A percentile compares a stretch with the other conserved stretches of the same genome.
Conservation (phyloP, 106 monocot species). For the Gastrodia elata region DNA sequence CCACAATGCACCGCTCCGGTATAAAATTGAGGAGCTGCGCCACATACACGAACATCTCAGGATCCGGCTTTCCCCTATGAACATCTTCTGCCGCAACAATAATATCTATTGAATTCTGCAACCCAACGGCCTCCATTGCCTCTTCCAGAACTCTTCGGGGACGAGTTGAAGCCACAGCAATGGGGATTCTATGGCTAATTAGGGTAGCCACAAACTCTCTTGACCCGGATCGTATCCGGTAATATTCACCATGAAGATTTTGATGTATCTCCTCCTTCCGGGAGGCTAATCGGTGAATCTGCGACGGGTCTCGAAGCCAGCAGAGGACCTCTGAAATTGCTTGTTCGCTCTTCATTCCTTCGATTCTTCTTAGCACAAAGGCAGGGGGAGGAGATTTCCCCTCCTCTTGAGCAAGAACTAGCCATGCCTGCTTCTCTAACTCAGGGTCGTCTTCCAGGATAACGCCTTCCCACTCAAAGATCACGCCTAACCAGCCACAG, state of each 20-base stretch:
- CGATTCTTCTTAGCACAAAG: slow-evolving; percentile 56
- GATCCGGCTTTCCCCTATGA: slow-evolving; percentile 83
- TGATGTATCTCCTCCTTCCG: slow-evolving; percentile 66
- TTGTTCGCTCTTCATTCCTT: slow-evolving; percentile 96
- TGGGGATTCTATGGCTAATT: slow-evolving; percentile 62
- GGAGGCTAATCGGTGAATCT: slow-evolving; percentile 47
- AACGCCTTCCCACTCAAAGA: slow-evolving; percentile 92
- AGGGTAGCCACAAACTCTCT: slow-evolving; percentile 62
- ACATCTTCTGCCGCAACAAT: slow-evolving; percentile 81
- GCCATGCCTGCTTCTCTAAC: slow-evolving; percentile 70
- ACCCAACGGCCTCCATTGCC: slow-evolving; percentile 56
- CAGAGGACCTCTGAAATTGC: slow-evolving; percentile 90
- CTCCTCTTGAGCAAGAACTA: slow-evolving; percentile 59
- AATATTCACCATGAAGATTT: slow-evolving; percentile 39
- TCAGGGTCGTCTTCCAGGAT: slow-evolving; percentile 66
- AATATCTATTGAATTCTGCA: slow-evolving; percentile 35
- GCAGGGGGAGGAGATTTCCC: slow-evolving; percentile 70
- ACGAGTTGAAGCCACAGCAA: slow-evolving; percentile 68
- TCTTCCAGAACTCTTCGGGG: slow-evolving; percentile 46
- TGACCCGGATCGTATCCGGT: slow-evolving; percentile 54
- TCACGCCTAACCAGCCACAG: slow-evolving; percentile 81
- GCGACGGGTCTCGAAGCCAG: slow-evolving; percentile 75
- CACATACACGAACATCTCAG: slow-evolving; percentile 84
- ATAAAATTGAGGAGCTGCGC: slow-evolving; percentile 72
- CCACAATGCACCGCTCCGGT: slow-evolving; percentile 86